These are phyloP conservation scores for Pleodorina starrii DNA, from an alignment of 139 green algal genomes.

Conservation along the genomic window DNA sequence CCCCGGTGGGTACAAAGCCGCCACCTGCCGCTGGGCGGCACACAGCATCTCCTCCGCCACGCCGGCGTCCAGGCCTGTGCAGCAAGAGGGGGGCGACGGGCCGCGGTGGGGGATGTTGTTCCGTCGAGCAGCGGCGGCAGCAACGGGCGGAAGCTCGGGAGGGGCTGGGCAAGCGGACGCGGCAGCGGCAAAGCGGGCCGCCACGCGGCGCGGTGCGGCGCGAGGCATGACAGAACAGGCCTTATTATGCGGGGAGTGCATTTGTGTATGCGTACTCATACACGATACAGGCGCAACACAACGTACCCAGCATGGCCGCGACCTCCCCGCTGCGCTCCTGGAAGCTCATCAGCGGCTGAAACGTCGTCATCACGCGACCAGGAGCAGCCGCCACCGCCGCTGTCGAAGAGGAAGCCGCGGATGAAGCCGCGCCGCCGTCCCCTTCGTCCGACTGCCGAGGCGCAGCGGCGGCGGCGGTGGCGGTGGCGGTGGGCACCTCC, in stretches of 20 bases:
- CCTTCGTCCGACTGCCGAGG: too few species aligned
- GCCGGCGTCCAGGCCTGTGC: constrained; percentile 11
- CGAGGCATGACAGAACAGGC: too few species aligned
- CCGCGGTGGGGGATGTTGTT: too few species aligned
- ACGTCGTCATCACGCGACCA: constrained; percentile 63
- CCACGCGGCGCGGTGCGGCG: too few species aligned
- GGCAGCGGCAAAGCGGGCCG: too few species aligned
- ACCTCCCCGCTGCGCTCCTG: constrained; percentile 73
- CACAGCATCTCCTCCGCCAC: constrained; percentile 49
- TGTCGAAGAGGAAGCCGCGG: too few species aligned
- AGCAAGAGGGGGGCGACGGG: not conserved
- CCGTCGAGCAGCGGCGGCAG: too few species aligned
- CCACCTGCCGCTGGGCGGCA: constrained; percentile 7
- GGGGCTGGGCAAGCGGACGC: too few species aligned
- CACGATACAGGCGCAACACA: not conserved
- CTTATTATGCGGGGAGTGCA: not conserved
- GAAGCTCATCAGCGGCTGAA: constrained; percentile 56
- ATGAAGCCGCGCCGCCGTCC: too few species aligned
- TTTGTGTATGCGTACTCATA: not conserved
- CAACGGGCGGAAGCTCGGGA: too few species aligned
- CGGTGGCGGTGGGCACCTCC: not conserved
- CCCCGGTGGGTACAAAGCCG: not conserved
- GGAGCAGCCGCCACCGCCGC: not conserved
- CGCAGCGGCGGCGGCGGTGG: not conserved
- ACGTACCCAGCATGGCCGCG: constrained; percentile 80